Evolutionary conservation across 306 rosid species (phyloP).

Genomic region (Mimosa pudica): DNA sequence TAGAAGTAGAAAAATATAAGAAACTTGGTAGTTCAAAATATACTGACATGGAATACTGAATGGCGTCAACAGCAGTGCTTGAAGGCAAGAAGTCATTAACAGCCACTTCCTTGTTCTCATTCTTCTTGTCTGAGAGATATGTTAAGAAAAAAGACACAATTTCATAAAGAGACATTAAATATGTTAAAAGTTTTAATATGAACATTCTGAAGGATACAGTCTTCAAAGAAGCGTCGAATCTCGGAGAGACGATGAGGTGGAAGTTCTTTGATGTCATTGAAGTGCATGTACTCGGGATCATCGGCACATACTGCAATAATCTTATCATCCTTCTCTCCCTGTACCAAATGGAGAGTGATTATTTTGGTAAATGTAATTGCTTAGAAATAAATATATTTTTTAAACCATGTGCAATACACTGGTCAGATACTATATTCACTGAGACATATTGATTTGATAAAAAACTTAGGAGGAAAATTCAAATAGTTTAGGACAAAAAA

Average conservation of each 20-base stretch:
- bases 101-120: slow-evolving; percentile 98
- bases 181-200: background rate
- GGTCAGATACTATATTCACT: background rate
- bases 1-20: background rate
- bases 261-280: slow-evolving; percentile 76
- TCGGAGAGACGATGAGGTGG: slow-evolving; percentile 97
- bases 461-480: background rate
- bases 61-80: slow-evolving; percentile 70
- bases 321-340: slow-evolving; percentile 99
- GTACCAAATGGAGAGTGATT: slow-evolving; percentile 24
- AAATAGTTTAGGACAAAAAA: background rate
- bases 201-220: slow-evolving; percentile 62
- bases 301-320: slow-evolving; percentile 98
- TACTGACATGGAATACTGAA: slow-evolving; percentile 85
- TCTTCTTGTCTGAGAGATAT: slow-evolving; percentile 75
- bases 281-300: slow-evolving; percentile 95
- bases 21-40: slow-evolving; percentile 5
- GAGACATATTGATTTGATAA: background rate
- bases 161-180: slow-evolving; percentile 20
- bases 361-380: slow-evolving; percentile 3
- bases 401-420: too few relatives aligned
- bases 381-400: background rate
- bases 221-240: slow-evolving; percentile 98
- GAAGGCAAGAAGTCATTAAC: slow-evolving; percentile 88
- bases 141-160: slow-evolving; percentile 40